Base-by-base conservation (phyloP, 495 filamentous ascomycete species). In the Penicillium cosmopolitanum region DNA sequence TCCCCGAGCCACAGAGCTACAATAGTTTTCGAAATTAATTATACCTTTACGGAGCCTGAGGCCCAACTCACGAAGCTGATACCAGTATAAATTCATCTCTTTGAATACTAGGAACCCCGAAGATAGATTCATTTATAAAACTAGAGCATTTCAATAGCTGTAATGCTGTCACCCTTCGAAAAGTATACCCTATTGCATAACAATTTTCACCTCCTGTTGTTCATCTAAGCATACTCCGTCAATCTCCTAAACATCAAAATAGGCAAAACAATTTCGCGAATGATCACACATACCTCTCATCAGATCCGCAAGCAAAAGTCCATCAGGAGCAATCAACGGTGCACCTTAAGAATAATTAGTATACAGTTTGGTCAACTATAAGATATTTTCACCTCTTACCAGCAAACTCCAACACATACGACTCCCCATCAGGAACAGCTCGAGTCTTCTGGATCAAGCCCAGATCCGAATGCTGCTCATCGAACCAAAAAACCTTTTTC, bases 401-500 rank as follows among this genome's bases (percentile, higher is more conserved):
- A 25, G 23, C 19, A 28, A 48, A 48, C 23, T 48, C 46, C 11
- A 48, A 18, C n/a, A 12, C 19, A 48, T 48, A 48, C 11, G 46
- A 48, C 12, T 48, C 46, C 21, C 21, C 46, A 23, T 23, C 21
- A 1, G 21, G 8, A 31, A 48, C 10, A 48, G 46, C 46, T 19
- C 21, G 23, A 8, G 23, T 28, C 46, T 48, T 48, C 11, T 48
- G 46, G 15, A 48, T 28, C 21, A 13, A 15, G 18, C 23, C 46
- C 5, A 13, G 1, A 2, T n/a, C 11, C 10, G 46, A 11, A 4
- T 28, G 0, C 15, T 48, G 21, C 23, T 25, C 23, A 48, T 48
- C n/a, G 21, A 48, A 48, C 46, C 46, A 48, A 23, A 28, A 28
- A 23, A 48, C 21, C n/a, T 10, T 48, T 48, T 48, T 46, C 7